Percentiles rank a stretch among this genome's conserved stretches.
Evolutionary conservation across 306 rosid species (phyloP).

Genomic region (Citrullus amarus): DNA sequence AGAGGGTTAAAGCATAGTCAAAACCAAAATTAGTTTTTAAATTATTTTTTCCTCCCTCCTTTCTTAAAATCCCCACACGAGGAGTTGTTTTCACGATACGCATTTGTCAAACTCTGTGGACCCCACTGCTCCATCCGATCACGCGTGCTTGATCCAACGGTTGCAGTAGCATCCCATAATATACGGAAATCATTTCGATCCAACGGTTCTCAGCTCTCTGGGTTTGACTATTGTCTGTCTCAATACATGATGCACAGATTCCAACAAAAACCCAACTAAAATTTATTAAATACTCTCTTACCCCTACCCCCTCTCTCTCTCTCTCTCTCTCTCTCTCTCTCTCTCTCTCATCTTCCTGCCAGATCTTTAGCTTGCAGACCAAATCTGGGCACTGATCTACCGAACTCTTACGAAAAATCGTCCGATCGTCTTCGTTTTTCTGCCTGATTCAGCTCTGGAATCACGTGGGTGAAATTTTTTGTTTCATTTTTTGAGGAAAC

Average conservation of each 20-base stretch:
- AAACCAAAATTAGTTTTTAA: neutral
- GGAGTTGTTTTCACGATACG: slow-evolving; percentile 8
- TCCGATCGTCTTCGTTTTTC: slow-evolving; percentile 6
- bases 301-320: neutral
- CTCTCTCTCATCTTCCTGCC: slow-evolving; percentile 3
- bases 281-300: slow-evolving; percentile 10
- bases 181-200: slow-evolving; percentile 71
- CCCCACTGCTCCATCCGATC: slow-evolving; percentile 38
- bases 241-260: slow-evolving; percentile 16
- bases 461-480: neutral
- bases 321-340: slow-evolving; percentile 2
- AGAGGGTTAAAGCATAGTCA: neutral
- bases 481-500: neutral
- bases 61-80: slow-evolving; percentile 7
- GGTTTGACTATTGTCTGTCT: slow-evolving; percentile 43
- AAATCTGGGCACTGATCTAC: slow-evolving; percentile 21
- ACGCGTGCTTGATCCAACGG: slow-evolving; percentile 95
- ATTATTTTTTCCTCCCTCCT: neutral
- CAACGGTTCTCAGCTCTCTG: slow-evolving; percentile 48
- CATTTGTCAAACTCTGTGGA: slow-evolving; percentile 51
- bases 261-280: slow-evolving; percentile 10
- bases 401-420: slow-evolving; percentile 11
- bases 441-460: neutral
- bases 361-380: slow-evolving; percentile 29
- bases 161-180: slow-evolving; percentile 34